These are phyloP conservation scores for Hanseniaspora mollemarum DNA, from an alignment of 805 yeast genomes.

Conservation along the genomic window DNA sequence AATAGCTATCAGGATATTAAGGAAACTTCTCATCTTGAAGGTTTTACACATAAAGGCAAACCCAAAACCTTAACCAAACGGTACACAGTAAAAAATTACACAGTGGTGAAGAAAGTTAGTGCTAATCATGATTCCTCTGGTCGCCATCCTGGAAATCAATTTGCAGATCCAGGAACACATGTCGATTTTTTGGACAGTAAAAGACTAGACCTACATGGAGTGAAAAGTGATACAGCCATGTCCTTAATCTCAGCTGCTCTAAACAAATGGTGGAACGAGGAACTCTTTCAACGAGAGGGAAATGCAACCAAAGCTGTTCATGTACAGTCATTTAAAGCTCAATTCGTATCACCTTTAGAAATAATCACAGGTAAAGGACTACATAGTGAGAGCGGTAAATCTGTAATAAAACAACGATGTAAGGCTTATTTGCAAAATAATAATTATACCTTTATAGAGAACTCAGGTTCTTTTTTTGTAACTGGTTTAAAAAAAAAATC, in stretches of 20 bases:
- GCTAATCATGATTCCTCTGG: no score
- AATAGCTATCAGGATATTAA: constrained; percentile 21
- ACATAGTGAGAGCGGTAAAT: constrained; percentile 49
- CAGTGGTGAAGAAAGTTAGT: background rate
- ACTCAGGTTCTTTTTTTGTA: constrained; percentile 35
- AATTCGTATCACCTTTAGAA: constrained; percentile 33
- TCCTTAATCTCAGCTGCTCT: constrained; percentile 31
- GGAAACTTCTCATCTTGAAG: constrained; percentile 29
- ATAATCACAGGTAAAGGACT: constrained; percentile 61
- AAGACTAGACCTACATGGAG: constrained; percentile 48
- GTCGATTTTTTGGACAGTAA: no score
- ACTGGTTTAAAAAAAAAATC: constrained; percentile 28
- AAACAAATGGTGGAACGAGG: constrained; percentile 53
- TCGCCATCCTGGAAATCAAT: no score
- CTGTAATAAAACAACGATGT: constrained; percentile 39
- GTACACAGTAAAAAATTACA: background rate
- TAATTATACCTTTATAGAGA: constrained; percentile 39
- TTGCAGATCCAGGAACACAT: constrained; percentile 6
- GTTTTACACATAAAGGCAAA: background rate
- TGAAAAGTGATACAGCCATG: constrained; percentile 39
- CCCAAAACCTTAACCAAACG: background rate
- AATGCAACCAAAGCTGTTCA: constrained; percentile 9
- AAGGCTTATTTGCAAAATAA: constrained; percentile 31
- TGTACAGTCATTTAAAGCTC: constrained; percentile 27
- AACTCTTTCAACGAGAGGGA: constrained; percentile 35